Evolutionary conservation across 805 yeast species (phyloP).

Genomic region (Blastobotrys robertii): DNA sequence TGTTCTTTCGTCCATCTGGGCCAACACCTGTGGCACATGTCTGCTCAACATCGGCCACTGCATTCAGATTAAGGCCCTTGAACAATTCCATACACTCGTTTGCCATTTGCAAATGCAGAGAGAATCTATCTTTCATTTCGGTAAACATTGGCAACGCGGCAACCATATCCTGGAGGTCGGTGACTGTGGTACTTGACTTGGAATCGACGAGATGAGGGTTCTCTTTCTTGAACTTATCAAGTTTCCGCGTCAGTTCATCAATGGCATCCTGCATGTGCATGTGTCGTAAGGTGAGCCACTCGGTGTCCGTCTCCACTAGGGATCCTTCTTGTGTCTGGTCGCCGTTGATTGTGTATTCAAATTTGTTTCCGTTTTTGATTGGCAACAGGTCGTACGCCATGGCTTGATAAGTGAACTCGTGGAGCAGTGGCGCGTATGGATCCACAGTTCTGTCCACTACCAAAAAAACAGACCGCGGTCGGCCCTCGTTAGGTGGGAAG

Average conservation of each 20-base stretch:
- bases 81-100: slow-evolving; percentile 57
- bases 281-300: slow-evolving; percentile 65
- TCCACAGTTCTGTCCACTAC: slow-evolving; percentile 82
- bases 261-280: slow-evolving; percentile 67
- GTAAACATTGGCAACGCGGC: slow-evolving; percentile 30
- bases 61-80: slow-evolving; percentile 50
- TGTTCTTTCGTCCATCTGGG: slow-evolving; percentile 52
- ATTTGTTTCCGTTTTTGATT: slow-evolving; percentile 36
- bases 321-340: slow-evolving; percentile 37
- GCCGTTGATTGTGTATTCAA: slow-evolving; percentile 41
- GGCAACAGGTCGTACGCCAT: slow-evolving; percentile 69
- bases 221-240: slow-evolving; percentile 56
- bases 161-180: slow-evolving; percentile 67
- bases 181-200: slow-evolving; percentile 50
- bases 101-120: slow-evolving; percentile 29
- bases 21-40: slow-evolving; percentile 63
- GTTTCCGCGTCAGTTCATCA: slow-evolving; percentile 46
- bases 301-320: slow-evolving; percentile 52
- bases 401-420: slow-evolving; percentile 87
- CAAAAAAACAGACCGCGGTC: slow-evolving; percentile 65
- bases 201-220: slow-evolving; percentile 71
- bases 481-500: slow-evolving; percentile 45
- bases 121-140: slow-evolving; percentile 27
- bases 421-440: slow-evolving; percentile 70
- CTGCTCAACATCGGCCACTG: slow-evolving; percentile 79